Percentiles rank a stretch among this genome's conserved stretches.
These are phyloP conservation scores for Linnemannia exigua DNA, from an alignment of 192 early-diverging fungal genomes.

Conservation along the genomic window DNA sequence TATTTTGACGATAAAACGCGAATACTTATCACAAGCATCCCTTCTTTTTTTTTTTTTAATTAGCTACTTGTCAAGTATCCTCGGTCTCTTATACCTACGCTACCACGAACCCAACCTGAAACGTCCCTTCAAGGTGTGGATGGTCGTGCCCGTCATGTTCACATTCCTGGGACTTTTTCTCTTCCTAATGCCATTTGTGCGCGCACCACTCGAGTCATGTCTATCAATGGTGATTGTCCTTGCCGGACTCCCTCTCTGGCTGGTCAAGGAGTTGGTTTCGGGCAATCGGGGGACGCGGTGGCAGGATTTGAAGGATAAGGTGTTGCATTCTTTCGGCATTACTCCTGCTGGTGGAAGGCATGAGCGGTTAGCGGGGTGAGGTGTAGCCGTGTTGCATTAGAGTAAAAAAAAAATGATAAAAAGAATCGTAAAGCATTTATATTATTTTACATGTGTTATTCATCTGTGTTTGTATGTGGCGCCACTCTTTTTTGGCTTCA, in stretches of 20 bases:
- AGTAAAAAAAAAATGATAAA: no score
- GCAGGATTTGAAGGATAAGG: slow-evolving; percentile 46
- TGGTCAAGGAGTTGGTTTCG: slow-evolving; percentile 60
- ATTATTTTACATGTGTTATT: no score
- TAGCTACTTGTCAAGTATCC: slow-evolving; percentile 78
- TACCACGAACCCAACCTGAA: slow-evolving; percentile 75
- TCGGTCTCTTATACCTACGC: slow-evolving; percentile 74
- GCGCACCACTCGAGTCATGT: slow-evolving; percentile 65
- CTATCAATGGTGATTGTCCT: slow-evolving; percentile 64
- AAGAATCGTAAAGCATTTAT: no score
- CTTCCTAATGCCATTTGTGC: slow-evolving; percentile 70
- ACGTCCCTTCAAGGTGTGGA: slow-evolving; percentile 81
- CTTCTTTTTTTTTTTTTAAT: slow-evolving; percentile 1
- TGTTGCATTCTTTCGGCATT: slow-evolving; percentile 32
- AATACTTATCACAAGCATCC: neutral
- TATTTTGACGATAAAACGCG: neutral
- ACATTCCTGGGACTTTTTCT: slow-evolving; percentile 71
- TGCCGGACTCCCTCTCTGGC: slow-evolving; percentile 67
- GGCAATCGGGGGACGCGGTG: slow-evolving; percentile 49
- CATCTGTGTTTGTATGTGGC: no score
- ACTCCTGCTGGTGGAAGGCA: slow-evolving; percentile 42
- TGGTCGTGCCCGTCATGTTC: slow-evolving; percentile 76
- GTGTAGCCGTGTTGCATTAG: no score
- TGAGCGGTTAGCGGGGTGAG: slow-evolving; percentile 34
- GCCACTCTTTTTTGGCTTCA: no score